Base-by-base conservation (phyloP, 805 yeast species). In the Ogataea salicorniae region DNA sequence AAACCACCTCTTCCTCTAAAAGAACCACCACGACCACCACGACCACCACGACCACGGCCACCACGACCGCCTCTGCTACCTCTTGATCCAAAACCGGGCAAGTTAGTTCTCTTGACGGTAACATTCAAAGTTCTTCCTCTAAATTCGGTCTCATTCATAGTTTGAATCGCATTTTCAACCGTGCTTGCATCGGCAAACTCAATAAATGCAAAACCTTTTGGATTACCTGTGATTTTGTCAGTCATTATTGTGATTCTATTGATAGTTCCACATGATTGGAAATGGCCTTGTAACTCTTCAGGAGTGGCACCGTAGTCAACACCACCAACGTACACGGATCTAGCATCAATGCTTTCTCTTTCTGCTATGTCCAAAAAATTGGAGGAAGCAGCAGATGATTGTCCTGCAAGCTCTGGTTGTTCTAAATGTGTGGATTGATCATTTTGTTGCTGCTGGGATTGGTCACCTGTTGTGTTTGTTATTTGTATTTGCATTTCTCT, bases 181-280 rank as follows among this genome's bases (percentile, higher is more conserved):
- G 76, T 72, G n/a, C 74, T 73, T 13, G 79, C 76, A 58, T 78
- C 85, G n/a, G 81, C 76, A 60, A 87, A 89, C 63, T 89, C 96
- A 52, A 89, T 75, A 64, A 87, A 89, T 2, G 96, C 96, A 68
- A 76, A 87, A 1, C 96, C 96, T 66, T 84, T 84, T 39, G 96
- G 94, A 52, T 78, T 83, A 6, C 95, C 95, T 0, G 94, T 81
- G 56, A 70, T 66, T 64, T 82, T 84, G 67, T 88, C 87, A 47
- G 78, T 72, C 63, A 84, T 68, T 41, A 89, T 87, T 3, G 94
- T 87, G 34, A 88, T 89, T 57, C 96, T 76, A 60, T 85, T 83
- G 46, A 89, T 85, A 6, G 79, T 74, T 1, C 96, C 96, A 41
- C 81, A 80, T 3, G 76, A 62, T 46, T 80, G 75, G 66, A 88